A percentile compares a stretch with the other conserved stretches of the same genome.
Evolutionary conservation across 441 rosid species (phyloP).

Genomic region (Dalechampia spathulata): DNA sequence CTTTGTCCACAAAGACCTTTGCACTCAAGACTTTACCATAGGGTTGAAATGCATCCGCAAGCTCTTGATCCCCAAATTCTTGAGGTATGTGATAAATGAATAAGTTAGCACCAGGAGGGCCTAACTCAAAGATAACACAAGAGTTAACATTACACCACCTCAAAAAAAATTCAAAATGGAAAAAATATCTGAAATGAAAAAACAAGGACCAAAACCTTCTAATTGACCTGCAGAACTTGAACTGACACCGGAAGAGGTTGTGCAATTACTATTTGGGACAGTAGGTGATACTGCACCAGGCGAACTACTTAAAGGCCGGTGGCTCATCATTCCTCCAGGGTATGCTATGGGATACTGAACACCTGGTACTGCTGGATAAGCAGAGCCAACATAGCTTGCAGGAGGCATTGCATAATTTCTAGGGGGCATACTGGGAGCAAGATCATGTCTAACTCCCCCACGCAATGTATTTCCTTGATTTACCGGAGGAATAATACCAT

Average conservation of each 20-base stretch:
- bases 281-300: slow-evolving; percentile 46
- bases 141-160: slow-evolving; percentile 9
- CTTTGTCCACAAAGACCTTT: slow-evolving; percentile 89
- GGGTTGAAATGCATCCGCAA: slow-evolving; percentile 69
- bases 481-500: slow-evolving; percentile 61
- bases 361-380: slow-evolving; percentile 65
- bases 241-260: slow-evolving; percentile 50
- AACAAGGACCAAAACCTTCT: slow-evolving; percentile 69
- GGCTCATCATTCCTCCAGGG: slow-evolving; percentile 66
- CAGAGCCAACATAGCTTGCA: slow-evolving; percentile 64
- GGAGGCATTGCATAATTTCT: slow-evolving; percentile 76
- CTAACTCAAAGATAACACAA: slow-evolving; percentile 35
- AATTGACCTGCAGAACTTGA: slow-evolving; percentile 67
- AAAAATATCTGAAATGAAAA: slow-evolving; percentile 4
- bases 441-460: slow-evolving; percentile 61
- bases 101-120: slow-evolving; percentile 94
- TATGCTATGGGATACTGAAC: slow-evolving; percentile 69
- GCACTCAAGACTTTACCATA: slow-evolving; percentile 88
- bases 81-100: slow-evolving; percentile 97
- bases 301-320: slow-evolving; percentile 54
- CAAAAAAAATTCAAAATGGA: not conserved
- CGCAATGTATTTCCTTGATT: slow-evolving; percentile 58
- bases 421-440: slow-evolving; percentile 51
- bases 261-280: slow-evolving; percentile 39
- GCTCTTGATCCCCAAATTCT: slow-evolving; percentile 89